Evolutionary conservation across 73 alveolate species (phyloP), one percentile per base, ranked within the genome.

Genomic region (Blepharisma japonicum): DNA sequence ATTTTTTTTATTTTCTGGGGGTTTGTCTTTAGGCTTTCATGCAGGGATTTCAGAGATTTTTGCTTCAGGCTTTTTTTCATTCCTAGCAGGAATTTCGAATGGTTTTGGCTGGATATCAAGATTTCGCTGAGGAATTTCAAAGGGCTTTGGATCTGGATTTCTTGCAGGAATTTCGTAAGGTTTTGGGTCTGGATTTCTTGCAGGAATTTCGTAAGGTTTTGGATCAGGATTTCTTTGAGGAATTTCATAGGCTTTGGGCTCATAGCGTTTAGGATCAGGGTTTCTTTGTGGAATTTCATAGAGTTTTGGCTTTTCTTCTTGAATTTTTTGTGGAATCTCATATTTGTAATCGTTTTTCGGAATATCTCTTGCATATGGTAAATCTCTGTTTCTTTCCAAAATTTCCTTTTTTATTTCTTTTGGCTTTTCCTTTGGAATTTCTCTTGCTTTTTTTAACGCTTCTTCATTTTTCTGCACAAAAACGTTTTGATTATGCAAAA

Each of bases 401-500:
- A 32, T 32, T 32, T 32, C 42, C 42, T 32, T 32, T 32, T 32
- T 32, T 32, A 32, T 32, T 32, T 32, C 42, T 32, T 32, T 32
- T 32, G 42, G 42, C 42, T 32, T 32, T 32, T 32, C 42, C 42
- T 32, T 32, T 32, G 42, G 42, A 32, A 32, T 32, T 32, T 32
- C 42, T 3, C 42, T 32, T 32, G 42, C 42, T 32, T 32, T 32
- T 25, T 61, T 61, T 25, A 25, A 14, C 2, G 14, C 74, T 14
- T 20, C 23, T 61, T 61, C 47, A 8, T 61, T 61, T 61, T 14
- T 14, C 74, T 61, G 80, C 77, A 25, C 56, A n/a, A 39, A 70
- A 7, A 70, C 21, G 80, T 70, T 45, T 70, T 70, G 56, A n/a
- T 70, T 45, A 45, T 70, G 80, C 14, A 70, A n/a, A n/a, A 70